Conservation (phyloP, 2,329 filamentous ascomycete species). For the Neocatenulostroma microsporum region DNA sequence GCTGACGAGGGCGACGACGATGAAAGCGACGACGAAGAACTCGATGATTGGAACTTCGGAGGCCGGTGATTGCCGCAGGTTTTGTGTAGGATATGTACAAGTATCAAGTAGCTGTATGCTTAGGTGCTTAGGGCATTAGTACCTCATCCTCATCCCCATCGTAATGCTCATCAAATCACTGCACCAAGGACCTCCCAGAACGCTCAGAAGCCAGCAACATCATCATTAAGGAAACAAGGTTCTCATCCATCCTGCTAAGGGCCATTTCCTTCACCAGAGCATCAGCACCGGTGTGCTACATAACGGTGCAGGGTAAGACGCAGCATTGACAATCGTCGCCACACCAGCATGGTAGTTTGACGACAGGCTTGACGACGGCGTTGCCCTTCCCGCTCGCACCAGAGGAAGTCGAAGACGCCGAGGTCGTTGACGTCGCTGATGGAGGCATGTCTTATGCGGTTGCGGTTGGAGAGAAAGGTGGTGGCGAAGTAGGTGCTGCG, state of each 20-base stretch:
- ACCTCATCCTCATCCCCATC: too few species aligned
- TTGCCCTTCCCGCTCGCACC: too few species aligned
- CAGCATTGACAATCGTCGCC: constrained; percentile 25
- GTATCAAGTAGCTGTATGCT: too few species aligned
- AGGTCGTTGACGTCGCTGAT: constrained; percentile 20
- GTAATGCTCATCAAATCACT: too few species aligned
- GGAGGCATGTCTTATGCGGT: constrained; percentile 22
- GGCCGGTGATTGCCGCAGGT: not conserved
- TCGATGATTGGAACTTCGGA: constrained; percentile 5
- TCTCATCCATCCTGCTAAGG: too few species aligned
- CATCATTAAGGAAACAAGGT: too few species aligned
- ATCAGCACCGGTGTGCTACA: constrained; percentile 15
- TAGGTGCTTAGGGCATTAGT: too few species aligned
- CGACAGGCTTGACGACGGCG: constrained; percentile 15
- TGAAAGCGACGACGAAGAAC: constrained; percentile 1
- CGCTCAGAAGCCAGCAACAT: too few species aligned
- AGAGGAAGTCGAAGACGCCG: constrained; percentile 15
- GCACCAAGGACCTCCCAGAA: too few species aligned
- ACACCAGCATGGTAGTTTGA: constrained; percentile 30
- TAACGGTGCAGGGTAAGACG: constrained; percentile 21
- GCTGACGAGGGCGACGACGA: constrained; percentile 2
- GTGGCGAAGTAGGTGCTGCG: too few species aligned
- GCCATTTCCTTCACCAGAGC: too few species aligned
- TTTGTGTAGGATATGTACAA: too few species aligned
- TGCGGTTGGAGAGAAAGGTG: not conserved